These are phyloP conservation scores for Capsicum chinense DNA, from an alignment of 257 asterid genomes.

Conservation along the genomic window DNA sequence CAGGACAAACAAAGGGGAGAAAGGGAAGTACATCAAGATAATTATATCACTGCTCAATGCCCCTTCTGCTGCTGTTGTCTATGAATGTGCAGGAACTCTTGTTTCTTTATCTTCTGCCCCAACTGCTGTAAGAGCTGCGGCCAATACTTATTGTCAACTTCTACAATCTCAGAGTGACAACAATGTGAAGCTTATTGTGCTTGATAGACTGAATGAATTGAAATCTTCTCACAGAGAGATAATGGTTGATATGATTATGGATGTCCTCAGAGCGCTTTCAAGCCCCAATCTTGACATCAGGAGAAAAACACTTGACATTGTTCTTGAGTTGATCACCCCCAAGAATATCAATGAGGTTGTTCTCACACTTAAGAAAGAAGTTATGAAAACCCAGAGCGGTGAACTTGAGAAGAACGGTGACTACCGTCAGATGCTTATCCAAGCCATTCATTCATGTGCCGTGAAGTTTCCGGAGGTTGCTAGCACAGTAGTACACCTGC, in stretches of 20 bases:
- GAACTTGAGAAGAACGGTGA: conserved; percentile 95
- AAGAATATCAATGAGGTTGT: conserved; percentile 89
- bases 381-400: conserved; percentile 88
- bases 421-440: conserved; percentile 94
- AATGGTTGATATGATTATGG: conserved; percentile 93
- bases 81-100: conserved; percentile 95
- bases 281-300: conserved; percentile 91
- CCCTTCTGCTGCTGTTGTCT: conserved; percentile 90
- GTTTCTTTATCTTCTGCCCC: conserved; percentile 96
- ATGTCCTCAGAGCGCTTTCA: conserved; percentile 85
- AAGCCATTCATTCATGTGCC: conserved; percentile 96
- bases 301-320: conserved; percentile 91
- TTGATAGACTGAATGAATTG: conserved; percentile 84
- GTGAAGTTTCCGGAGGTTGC: conserved; percentile 96
- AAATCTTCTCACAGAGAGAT: conserved; percentile 78
- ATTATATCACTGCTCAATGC: conserved; percentile 74
- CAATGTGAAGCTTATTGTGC: conserved; percentile 86
- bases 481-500: conserved; percentile 88
- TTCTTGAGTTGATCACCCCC: conserved; percentile 86
- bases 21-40: conserved; percentile 88
- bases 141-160: conserved; percentile 90
- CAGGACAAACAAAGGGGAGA: conserved; percentile 85
- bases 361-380: conserved; percentile 91
- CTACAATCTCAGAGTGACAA: conserved; percentile 92
- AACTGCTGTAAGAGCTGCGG: conserved; percentile 90